Base-by-base conservation (phyloP, 768 basidiomycete genomes). In the Bullera alba region DNA sequence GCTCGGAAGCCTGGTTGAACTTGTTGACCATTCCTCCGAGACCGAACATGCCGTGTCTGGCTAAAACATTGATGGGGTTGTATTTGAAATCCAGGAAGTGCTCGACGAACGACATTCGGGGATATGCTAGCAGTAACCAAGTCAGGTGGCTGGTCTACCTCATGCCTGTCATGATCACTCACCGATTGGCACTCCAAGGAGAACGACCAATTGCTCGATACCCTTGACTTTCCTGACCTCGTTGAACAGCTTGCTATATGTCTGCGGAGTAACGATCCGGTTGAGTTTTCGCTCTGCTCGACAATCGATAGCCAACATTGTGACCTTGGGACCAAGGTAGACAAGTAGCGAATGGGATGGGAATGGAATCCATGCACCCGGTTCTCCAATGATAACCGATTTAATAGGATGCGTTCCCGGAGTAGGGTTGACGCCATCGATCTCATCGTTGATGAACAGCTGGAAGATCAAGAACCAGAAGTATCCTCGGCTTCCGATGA, bases 391-490 rank as follows among this genome's bases (percentile, higher is more conserved):
- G 50, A 97, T 80, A 42, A 85, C 62, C 3, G 84, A 85, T 58
- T 81, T 81, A 63, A 81, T 80, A 4, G 79, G 76, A 66, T 91
- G 87, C 28, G 75, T 76, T 14, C 79, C 80, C 10, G 79, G 78
- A 21, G 71, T 69, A 53, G 83, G 83, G 52, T 83, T 76, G 14
- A 80, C 70, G 3, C 90, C 90, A 65, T 96, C 93, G 17, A 86
- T 48, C 1, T 79, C 81, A 52, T 82, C 80, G 56, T 85, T 83
- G 60, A 86, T 81, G 70, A 92, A 92, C 59, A 86, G 87, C 60
- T 99, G 93, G 77, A 99, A 97, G 1, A 99, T 77, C 19, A 93
- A 76, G 75, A 83, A 99, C 77, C 65, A 64, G 71, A 92, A 92
- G 74, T 91, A 95, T 19, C 84, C 88, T 57, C 86, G 76, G 0